Evolutionary conservation across 2,329 filamentous ascomycete species (phyloP).

Genomic region (Aspergillus aculeatus): DNA sequence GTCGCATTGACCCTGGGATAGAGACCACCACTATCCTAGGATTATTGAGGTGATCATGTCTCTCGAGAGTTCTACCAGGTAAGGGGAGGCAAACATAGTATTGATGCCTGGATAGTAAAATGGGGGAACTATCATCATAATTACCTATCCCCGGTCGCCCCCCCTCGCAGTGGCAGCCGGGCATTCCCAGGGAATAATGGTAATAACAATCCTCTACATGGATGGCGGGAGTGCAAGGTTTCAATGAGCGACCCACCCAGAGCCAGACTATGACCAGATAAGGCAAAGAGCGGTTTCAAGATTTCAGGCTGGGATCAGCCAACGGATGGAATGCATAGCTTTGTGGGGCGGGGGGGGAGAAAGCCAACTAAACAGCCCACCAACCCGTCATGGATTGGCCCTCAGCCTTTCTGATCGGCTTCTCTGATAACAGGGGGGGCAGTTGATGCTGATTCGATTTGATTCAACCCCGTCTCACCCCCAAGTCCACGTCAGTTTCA

Average conservation of each 20-base stretch:
- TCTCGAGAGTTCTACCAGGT: neutral
- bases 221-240: slow-evolving; percentile 8
- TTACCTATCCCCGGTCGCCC: neutral
- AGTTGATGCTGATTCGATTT: slow-evolving; percentile 8
- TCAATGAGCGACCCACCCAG: slow-evolving; percentile 14
- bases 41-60: neutral
- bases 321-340: slow-evolving; percentile 9
- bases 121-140: neutral
- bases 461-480: slow-evolving; percentile 11
- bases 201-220: no score
- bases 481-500: slow-evolving; percentile 19
- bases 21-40: neutral
- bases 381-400: slow-evolving; percentile 3
- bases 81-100: neutral
- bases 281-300: slow-evolving; percentile 21
- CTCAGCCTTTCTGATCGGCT: slow-evolving; percentile 8
- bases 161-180: neutral
- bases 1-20: no score
- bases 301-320: slow-evolving; percentile 16
- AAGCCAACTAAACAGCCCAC: neutral
- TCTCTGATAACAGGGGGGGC: slow-evolving; percentile 18
- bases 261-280: slow-evolving; percentile 7
- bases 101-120: neutral
- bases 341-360: neutral
- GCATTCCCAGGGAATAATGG: neutral